phyloP scores from a whole-genome alignment of 208 protist genomes.

The Herpetomonas muscarum region DNA sequence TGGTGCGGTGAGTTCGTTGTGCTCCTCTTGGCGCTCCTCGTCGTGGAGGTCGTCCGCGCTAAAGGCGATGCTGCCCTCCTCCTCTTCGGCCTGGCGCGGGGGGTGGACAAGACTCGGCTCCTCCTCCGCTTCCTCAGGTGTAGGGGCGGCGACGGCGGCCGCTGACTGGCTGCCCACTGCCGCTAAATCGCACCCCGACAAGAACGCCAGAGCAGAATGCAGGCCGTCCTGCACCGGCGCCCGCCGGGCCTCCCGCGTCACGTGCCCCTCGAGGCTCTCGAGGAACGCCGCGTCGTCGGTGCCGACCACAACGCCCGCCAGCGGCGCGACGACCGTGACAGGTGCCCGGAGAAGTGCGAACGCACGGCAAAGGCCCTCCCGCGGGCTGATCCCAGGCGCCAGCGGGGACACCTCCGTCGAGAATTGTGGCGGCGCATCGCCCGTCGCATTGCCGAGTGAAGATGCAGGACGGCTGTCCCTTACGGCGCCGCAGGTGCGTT shows the following conservation, averaged over 20 bases:
- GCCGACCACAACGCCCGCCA: conserved; percentile 18
- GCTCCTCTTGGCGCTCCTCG: too few species aligned
- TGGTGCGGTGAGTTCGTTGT: too few species aligned
- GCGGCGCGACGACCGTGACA: conserved; percentile 28
- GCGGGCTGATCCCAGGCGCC: neutral
- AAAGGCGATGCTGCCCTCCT: too few species aligned
- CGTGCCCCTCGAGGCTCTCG: conserved; percentile 10
- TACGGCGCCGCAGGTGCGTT: too few species aligned
- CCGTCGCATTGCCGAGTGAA: too few species aligned
- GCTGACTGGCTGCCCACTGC: too few species aligned
- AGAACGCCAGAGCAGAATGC: conserved; percentile 22
- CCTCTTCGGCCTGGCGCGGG: too few species aligned
- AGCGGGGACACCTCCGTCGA: neutral
- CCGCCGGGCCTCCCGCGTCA: conserved; percentile 16
- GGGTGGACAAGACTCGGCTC: too few species aligned
- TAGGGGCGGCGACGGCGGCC: too few species aligned
- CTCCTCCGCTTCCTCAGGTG: too few species aligned
- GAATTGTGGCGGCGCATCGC: neutral
- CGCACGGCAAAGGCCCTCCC: conserved; percentile 11
- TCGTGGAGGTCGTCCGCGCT: too few species aligned
- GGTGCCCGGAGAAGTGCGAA: conserved; percentile 15
- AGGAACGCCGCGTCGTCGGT: conserved; percentile 15
- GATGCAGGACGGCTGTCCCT: too few species aligned
- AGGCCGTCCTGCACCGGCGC: conserved; percentile 15
- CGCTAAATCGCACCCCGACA: conserved; percentile 11